Conservation (phyloP, 768 basidiomycete genomes). For the Gymnopilus dilepis region DNA sequence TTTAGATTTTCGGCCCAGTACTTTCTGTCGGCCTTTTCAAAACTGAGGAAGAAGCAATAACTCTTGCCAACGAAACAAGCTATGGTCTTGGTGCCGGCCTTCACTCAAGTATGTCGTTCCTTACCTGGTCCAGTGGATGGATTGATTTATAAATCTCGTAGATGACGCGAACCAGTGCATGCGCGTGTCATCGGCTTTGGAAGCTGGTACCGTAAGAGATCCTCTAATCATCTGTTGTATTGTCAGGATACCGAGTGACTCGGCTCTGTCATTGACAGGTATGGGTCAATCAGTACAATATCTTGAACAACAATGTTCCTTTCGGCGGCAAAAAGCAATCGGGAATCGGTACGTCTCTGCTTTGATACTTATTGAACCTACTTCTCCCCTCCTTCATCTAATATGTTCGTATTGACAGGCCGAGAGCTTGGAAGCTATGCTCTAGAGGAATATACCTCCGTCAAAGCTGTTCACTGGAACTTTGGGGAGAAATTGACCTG, state of each 20-base stretch:
- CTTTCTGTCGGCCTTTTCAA: constrained; percentile 82
- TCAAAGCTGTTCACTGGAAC: constrained; percentile 88
- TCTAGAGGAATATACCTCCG: constrained; percentile 81
- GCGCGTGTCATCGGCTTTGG: constrained; percentile 82
- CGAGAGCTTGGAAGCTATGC: constrained; percentile 89
- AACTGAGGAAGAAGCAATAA: constrained; percentile 86
- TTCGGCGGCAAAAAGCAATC: constrained; percentile 97
- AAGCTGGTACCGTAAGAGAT: constrained; percentile 81
- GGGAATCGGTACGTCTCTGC: constrained; percentile 67
- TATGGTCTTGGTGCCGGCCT: constrained; percentile 94
- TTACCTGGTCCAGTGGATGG: background rate
- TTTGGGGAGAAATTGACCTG: constrained; percentile 81
- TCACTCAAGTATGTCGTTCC: constrained; percentile 70
- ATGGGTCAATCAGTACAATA: constrained; percentile 92
- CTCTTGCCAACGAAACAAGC: constrained; percentile 83
- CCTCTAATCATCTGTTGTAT: background rate
- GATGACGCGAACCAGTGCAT: constrained; percentile 89
- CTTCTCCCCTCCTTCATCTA: constrained; percentile 8
- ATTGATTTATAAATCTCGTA: constrained; percentile 28
- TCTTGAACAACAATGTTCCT: constrained; percentile 86
- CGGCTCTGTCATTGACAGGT: constrained; percentile 48
- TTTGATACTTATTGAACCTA: background rate
- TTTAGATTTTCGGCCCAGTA: constrained; percentile 94
- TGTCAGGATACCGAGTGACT: background rate
- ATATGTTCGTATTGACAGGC: constrained; percentile 47